Evolutionary conservation across 1,284 basidiomycete species (phyloP).

Genomic region (Malassezia furfur): DNA sequence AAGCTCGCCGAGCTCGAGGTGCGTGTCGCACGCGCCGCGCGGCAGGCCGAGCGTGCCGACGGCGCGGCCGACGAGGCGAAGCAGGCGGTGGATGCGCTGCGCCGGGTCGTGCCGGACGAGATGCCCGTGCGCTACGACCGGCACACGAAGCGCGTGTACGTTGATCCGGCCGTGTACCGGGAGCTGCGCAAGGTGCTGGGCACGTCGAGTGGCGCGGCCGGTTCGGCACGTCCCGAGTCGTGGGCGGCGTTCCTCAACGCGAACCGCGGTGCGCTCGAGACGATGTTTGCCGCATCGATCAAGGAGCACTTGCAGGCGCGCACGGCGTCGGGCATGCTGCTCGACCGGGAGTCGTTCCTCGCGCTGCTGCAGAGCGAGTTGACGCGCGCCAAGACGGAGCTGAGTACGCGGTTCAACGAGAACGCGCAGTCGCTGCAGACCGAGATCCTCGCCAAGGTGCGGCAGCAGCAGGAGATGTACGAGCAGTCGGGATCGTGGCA

Average conservation of each 20-base stretch:
- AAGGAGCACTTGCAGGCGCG: neutral
- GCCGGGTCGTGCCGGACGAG: constrained; percentile 39
- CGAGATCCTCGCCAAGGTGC: constrained; percentile 29
- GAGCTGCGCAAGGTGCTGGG: constrained; percentile 50
- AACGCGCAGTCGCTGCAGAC: constrained; percentile 25
- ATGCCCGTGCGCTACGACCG: constrained; percentile 49
- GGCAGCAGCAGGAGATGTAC: constrained; percentile 34
- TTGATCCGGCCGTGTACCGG: constrained; percentile 52
- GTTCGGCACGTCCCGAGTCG: neutral
- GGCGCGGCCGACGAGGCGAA: constrained; percentile 6
- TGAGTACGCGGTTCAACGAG: constrained; percentile 38
- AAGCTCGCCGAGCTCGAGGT: constrained; percentile 1
- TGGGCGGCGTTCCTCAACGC: constrained; percentile 7
- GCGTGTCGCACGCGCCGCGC: neutral
- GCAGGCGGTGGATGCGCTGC: constrained; percentile 1
- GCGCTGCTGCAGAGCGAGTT: constrained; percentile 47
- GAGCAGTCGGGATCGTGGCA: constrained; percentile 22
- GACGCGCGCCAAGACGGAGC: constrained; percentile 31
- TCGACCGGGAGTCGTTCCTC: constrained; percentile 10
- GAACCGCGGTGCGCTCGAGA: constrained; percentile 9
- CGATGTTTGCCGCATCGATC: neutral
- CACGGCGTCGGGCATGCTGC: neutral
- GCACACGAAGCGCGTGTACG: constrained; percentile 46
- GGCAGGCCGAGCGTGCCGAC: constrained; percentile 1
- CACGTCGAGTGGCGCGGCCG: neutral